Percentiles rank a stretch among this genome's conserved stretches.
Conservation (phyloP, 2,329 filamentous ascomycete species). For the Pestalotiopsis sp. region DNA sequence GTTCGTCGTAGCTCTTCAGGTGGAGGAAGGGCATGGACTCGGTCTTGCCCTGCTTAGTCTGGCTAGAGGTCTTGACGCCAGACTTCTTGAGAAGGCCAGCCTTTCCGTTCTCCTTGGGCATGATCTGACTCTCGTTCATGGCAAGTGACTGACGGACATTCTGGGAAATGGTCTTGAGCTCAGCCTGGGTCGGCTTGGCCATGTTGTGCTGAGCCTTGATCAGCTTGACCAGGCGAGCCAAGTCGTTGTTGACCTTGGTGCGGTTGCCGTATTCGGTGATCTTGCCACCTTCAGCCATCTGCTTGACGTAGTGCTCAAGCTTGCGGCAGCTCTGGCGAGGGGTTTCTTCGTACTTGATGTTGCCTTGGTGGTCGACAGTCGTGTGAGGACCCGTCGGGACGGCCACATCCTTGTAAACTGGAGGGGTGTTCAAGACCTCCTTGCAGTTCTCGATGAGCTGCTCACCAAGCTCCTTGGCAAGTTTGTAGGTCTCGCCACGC, state of each 20-base stretch:
- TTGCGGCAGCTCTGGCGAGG: conserved; percentile 90
- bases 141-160: conserved; percentile 92
- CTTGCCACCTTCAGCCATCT: conserved; percentile 98
- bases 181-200: conserved; percentile 91
- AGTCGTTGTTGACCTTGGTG: conserved; percentile 95
- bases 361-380: conserved; percentile 88
- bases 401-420: conserved; percentile 94
- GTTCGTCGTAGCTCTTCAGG: conserved; percentile 87
- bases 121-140: conserved; percentile 98
- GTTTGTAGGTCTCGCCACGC: conserved; percentile 93
- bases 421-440: conserved; percentile 81
- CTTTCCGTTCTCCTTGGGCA: conserved; percentile 83
- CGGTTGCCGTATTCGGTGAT: conserved; percentile 98
- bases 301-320: conserved; percentile 95
- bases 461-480: conserved; percentile 92
- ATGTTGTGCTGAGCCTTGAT: conserved; percentile 98
- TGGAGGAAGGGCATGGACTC: conserved; percentile 98
- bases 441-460: conserved; percentile 98
- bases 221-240: conserved; percentile 94
- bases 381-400: conserved; percentile 91
- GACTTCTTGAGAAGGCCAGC: conserved; percentile 52
- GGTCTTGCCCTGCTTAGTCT: conserved; percentile 79
- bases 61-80: conserved; percentile 53
- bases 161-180: conserved; percentile 94
- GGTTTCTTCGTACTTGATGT: conserved; percentile 88